Conservation (phyloP, 1,139 yeast genomes). For the Blastobotrys serpentis region DNA sequence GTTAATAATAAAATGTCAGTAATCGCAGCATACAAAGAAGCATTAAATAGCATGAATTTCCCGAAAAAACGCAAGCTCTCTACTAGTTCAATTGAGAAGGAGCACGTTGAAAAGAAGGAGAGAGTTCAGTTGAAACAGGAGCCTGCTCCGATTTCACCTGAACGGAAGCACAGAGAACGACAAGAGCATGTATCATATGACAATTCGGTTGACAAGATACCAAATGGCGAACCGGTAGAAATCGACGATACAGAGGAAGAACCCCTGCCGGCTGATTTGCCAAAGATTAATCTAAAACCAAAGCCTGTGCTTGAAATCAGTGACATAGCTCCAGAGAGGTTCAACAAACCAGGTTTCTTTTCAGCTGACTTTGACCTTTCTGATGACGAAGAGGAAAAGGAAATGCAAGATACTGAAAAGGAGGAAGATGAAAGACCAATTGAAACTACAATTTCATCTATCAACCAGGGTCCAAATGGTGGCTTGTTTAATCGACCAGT, state of each 20-base stretch:
- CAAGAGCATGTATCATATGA: background rate
- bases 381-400: constrained; percentile 28
- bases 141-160: too few species aligned
- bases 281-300: constrained; percentile 23
- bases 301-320: constrained; percentile 31
- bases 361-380: constrained; percentile 33
- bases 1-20: constrained; percentile 15
- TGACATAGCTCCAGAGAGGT: constrained; percentile 31
- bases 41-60: constrained; percentile 11
- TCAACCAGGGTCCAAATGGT: background rate
- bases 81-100: background rate
- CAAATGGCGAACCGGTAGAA: constrained; percentile 12
- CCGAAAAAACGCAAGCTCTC: constrained; percentile 1
- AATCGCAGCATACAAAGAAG: constrained; percentile 19
- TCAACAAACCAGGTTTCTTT: constrained; percentile 33
- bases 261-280: constrained; percentile 17
- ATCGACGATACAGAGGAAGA: constrained; percentile 3
- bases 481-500: constrained; percentile 10
- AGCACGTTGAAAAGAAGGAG: constrained; percentile 8
- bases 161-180: too few species aligned
- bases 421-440: background rate
- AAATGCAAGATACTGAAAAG: background rate
- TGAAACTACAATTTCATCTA: background rate
- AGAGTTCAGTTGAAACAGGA: constrained; percentile 2
- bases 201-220: too few species aligned